Evolutionary conservation across 164 flowering plant genomes (phyloP).

Genomic region (Umbilicus rupestris): DNA sequence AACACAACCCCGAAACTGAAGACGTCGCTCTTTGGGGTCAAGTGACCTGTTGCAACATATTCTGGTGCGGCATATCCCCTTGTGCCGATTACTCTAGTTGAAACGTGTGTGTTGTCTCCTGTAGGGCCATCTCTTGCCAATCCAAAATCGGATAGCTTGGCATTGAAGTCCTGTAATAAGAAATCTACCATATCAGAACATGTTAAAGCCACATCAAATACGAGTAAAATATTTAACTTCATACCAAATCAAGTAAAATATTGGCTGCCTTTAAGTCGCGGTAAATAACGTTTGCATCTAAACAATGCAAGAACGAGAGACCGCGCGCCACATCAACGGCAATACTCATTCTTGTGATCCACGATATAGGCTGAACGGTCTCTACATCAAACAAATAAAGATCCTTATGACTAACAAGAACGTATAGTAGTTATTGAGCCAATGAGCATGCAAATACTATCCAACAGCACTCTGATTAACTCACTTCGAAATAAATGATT

Average conservation of each 20-base stretch:
- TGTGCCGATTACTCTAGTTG: slow-evolving; percentile 77
- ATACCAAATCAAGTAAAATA: slow-evolving; percentile 71
- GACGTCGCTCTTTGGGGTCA: slow-evolving; percentile 76
- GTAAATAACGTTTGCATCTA: slow-evolving; percentile 53
- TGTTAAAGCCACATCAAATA: background rate
- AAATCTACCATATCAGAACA: background rate
- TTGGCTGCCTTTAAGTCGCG: slow-evolving; percentile 78
- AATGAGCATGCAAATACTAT: background rate
- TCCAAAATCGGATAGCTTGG: slow-evolving; percentile 86
- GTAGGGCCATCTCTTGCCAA: slow-evolving; percentile 91
- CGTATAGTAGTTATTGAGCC: too few species aligned
- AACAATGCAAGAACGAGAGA: slow-evolving; percentile 51
- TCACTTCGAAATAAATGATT: slow-evolving; percentile 80
- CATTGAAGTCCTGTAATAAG: slow-evolving; percentile 51
- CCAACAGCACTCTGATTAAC: background rate
- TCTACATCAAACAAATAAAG: slow-evolving; percentile 23
- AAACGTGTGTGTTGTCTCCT: slow-evolving; percentile 84
- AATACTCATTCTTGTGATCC: slow-evolving; percentile 49
- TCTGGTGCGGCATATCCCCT: slow-evolving; percentile 95
- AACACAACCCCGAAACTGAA: slow-evolving; percentile 86
- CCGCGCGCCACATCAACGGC: slow-evolving; percentile 66
- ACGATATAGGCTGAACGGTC: slow-evolving; percentile 52
- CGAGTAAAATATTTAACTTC: background rate
- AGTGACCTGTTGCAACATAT: slow-evolving; percentile 82
- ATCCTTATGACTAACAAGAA: background rate